Conservation (phyloP, 1,139 yeast genomes). For the Candida sp. region DNA sequence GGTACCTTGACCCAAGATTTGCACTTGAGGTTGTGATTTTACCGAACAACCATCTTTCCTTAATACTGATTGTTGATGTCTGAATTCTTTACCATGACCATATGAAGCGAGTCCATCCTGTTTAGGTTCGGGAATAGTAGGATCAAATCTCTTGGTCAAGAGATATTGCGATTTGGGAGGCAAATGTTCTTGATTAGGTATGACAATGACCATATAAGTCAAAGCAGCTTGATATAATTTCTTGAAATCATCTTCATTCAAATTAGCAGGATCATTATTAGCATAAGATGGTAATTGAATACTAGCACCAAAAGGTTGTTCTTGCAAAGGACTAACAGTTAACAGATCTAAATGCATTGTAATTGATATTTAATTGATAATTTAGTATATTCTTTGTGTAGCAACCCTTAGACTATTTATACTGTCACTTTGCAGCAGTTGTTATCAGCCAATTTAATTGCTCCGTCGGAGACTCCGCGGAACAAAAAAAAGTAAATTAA, state of each 20-base stretch:
- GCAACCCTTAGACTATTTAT: too few species aligned
- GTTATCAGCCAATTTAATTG: background rate
- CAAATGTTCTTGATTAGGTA: slow-evolving; percentile 65
- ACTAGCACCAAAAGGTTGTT: slow-evolving; percentile 63
- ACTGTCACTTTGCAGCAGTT: too few species aligned
- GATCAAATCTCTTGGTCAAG: slow-evolving; percentile 74
- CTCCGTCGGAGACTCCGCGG: background rate
- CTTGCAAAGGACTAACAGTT: slow-evolving; percentile 45
- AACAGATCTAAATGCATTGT: slow-evolving; percentile 14
- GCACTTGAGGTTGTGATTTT: slow-evolving; percentile 83
- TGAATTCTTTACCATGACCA: slow-evolving; percentile 84
- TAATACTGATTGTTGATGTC: slow-evolving; percentile 73
- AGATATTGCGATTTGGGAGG: slow-evolving; percentile 71
- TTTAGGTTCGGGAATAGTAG: slow-evolving; percentile 54
- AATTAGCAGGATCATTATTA: slow-evolving; percentile 66
- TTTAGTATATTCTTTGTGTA: background rate
- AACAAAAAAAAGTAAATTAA: too few species aligned
- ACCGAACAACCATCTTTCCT: slow-evolving; percentile 79
- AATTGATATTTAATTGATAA: background rate
- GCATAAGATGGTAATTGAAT: slow-evolving; percentile 63
- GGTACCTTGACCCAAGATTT: slow-evolving; percentile 79
- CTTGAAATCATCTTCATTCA: slow-evolving; percentile 63
- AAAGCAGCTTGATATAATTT: slow-evolving; percentile 62
- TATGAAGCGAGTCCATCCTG: slow-evolving; percentile 51
- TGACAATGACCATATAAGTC: slow-evolving; percentile 64